Conservation (phyloP, 345 rosid species). For the Cardamine resedifolia region DNA sequence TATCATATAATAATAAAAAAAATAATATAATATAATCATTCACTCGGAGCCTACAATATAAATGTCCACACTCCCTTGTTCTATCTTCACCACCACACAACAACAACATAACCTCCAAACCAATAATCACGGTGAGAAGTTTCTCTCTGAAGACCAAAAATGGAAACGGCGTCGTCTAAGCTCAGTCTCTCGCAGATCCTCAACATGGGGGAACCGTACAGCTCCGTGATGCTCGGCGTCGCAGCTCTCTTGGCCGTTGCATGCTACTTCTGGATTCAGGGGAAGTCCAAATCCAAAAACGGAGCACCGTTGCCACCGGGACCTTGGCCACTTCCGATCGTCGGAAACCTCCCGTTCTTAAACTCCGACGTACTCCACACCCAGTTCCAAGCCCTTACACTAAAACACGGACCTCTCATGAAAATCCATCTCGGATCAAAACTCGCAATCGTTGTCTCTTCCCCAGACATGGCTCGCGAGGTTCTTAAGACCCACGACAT, state of each 20-base stretch:
- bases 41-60: not conserved
- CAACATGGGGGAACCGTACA: slow-evolving; percentile 15
- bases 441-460: slow-evolving; percentile 34
- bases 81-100: slow-evolving; percentile 12
- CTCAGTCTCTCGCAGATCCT: slow-evolving; percentile 18
- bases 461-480: slow-evolving; percentile 37
- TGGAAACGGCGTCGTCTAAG: slow-evolving; percentile 13
- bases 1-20: not conserved
- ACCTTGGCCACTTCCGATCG: slow-evolving; percentile 41
- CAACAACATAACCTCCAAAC: slow-evolving; percentile 8
- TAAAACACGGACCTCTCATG: slow-evolving; percentile 41
- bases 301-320: slow-evolving; percentile 41
- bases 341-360: slow-evolving; percentile 44
- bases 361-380: slow-evolving; percentile 35
- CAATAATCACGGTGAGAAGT: not conserved
- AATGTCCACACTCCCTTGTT: slow-evolving; percentile 12
- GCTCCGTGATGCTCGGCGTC: slow-evolving; percentile 3
- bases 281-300: slow-evolving; percentile 23
- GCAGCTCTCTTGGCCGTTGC: slow-evolving; percentile 15
- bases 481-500: slow-evolving; percentile 40
- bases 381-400: slow-evolving; percentile 31
- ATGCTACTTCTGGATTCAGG: slow-evolving; percentile 24
- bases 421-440: slow-evolving; percentile 44
- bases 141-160: slow-evolving; percentile 1
- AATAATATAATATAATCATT: not conserved